These are phyloP conservation scores for Sporothrix schenckii DNA, from an alignment of 2,329 filamentous ascomycete genomes.

Conservation along the genomic window DNA sequence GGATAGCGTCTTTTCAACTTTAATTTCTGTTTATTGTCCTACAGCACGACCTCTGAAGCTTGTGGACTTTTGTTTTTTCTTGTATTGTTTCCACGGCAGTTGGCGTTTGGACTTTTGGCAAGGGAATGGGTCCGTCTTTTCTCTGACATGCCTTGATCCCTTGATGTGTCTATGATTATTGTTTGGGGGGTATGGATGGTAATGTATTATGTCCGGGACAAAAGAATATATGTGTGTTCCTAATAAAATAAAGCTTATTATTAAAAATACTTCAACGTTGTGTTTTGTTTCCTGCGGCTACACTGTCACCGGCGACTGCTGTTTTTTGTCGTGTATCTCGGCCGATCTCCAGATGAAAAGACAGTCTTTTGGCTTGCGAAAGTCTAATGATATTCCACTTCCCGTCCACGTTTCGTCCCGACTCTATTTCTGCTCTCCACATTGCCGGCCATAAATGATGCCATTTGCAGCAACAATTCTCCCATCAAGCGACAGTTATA, in stretches of 20 bases:
- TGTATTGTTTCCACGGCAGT: not conserved
- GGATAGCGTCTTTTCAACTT: not conserved
- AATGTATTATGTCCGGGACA: no score
- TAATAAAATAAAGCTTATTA: no score
- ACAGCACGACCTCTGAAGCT: not conserved
- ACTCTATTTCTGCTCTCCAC: not conserved
- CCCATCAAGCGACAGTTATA: slow-evolving; percentile 11
- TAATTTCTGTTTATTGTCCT: not conserved
- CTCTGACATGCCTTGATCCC: not conserved
- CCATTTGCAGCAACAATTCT: slow-evolving; percentile 18
- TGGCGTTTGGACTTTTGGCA: not conserved
- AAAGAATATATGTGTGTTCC: no score
- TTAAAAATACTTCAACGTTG: no score
- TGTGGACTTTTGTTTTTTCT: not conserved
- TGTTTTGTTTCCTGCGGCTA: no score
- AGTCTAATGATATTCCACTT: not conserved
- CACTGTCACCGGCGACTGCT: no score
- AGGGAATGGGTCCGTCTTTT: not conserved
- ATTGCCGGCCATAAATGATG: slow-evolving; percentile 1
- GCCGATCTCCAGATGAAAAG: not conserved
- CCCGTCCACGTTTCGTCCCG: not conserved
- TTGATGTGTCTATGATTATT: not conserved
- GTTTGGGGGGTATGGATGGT: no score
- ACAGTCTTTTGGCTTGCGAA: not conserved
- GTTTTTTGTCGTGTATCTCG: not conserved